Evolutionary conservation across 805 yeast genomes (phyloP).

Genomic region (Barnettozyma vustinii): DNA sequence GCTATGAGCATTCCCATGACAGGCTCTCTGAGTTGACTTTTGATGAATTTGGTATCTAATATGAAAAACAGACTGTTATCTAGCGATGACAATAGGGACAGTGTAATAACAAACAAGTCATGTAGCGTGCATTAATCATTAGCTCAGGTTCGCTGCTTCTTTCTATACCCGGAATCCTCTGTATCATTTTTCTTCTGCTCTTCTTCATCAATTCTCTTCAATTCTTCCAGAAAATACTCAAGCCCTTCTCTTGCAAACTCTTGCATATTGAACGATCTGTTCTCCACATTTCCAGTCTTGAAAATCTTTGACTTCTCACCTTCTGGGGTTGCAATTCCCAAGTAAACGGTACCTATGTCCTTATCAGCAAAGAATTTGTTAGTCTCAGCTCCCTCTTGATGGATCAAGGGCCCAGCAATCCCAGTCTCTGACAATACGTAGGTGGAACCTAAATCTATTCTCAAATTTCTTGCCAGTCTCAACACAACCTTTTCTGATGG

Average conservation of each 20-base stretch:
- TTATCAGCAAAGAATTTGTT: constrained; percentile 25
- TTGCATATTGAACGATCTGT: constrained; percentile 68
- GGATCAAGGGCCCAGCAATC: constrained; percentile 68
- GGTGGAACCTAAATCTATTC: constrained; percentile 77
- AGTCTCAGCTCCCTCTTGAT: constrained; percentile 30
- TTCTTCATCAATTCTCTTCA: constrained; percentile 26
- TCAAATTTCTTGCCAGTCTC: constrained; percentile 70
- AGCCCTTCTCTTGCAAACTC: constrained; percentile 66
- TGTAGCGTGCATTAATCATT: background rate
- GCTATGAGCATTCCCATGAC: background rate
- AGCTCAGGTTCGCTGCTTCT: constrained; percentile 6
- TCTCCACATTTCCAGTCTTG: constrained; percentile 38
- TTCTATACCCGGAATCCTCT: constrained; percentile 1
- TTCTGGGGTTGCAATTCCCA: constrained; percentile 65
- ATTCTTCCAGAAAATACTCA: constrained; percentile 48
- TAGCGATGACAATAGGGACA: background rate
- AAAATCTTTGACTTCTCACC: constrained; percentile 44
- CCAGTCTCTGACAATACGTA: constrained; percentile 84
- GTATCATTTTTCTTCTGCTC: background rate
- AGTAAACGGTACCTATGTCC: constrained; percentile 60
- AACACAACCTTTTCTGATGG: constrained; percentile 73
- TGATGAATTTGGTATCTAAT: background rate
- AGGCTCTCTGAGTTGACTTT: background rate
- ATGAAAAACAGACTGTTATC: no score
- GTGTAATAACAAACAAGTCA: background rate